Base-by-base conservation (phyloP, 352 stramenopile genomes). In the Discostella stelligera region DNA sequence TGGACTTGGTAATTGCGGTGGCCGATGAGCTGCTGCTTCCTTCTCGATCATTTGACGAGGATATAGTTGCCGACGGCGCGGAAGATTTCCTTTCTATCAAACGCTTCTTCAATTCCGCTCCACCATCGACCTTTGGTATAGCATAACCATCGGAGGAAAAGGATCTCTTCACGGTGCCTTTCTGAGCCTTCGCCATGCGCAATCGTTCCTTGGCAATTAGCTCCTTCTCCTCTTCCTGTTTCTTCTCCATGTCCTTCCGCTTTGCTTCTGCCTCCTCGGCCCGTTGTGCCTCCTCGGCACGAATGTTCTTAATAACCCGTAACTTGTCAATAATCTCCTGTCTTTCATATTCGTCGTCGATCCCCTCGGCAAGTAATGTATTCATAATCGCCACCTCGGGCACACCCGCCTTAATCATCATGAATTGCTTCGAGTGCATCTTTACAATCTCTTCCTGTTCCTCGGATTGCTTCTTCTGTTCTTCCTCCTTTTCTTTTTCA, bases 361-460 rank as follows among this genome's bases (percentile, higher is more conserved):
- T 46, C 16, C 74, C 74, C 63, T 78, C 69, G 25, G 67, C 39
- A 13, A 68, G 18, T 8, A 82, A 73, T 13, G 67, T 74, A 37
- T 75, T 77, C 18, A 74, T 16, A 56, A 82, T 78, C 0, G 74
- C 74, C n/a, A 53, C 74, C 2, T 82, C 74, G 14, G 74, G 74
- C 9, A 82, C 74, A 30, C 74, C 74, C 5, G 68, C 74, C 60
- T 82, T 82, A 20, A 82, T 53, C 74, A 78, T 82, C 66, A 77
- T 82, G 48, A 71, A 82, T 68, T 82, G 74, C 54, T 67, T 49
- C 53, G 30, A 50, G 52, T 82, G 64, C 39, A 64, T 63, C 55
- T 66, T 81, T 0, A 75, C 73, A 16, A 65, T 81, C 48, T 81
- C 73, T 52, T 81, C 66, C 66, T 71, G 41, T 41, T 74, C 53